Evolutionary conservation across 208 protist species (phyloP).

Genomic region (Leishmania tarentolae): DNA sequence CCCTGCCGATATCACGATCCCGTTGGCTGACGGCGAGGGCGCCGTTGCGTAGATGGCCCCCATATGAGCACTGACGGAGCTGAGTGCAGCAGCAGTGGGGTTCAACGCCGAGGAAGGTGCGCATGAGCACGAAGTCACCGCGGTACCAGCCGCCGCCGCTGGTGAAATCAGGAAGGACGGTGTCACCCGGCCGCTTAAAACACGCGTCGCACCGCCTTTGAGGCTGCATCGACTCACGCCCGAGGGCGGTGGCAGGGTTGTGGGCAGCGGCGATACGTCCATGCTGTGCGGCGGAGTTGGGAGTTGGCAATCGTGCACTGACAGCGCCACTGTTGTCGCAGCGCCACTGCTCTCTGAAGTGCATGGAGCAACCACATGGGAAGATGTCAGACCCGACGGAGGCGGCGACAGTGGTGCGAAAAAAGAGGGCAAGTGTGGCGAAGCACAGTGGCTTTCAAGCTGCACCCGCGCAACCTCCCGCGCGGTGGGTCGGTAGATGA

Average conservation of each 20-base stretch:
- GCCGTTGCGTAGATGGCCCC: slow-evolving; percentile 57
- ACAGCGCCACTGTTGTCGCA: neutral
- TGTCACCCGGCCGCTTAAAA: neutral
- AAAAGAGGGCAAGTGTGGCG: neutral
- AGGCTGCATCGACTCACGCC: neutral
- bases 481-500: slow-evolving; percentile 7
- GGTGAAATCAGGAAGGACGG: neutral
- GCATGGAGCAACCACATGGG: neutral
- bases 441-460: neutral
- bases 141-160: neutral
- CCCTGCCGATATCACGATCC: slow-evolving; percentile 57
- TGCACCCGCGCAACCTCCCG: slow-evolving; percentile 8
- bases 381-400: neutral
- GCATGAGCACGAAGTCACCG: neutral
- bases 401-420: neutral
- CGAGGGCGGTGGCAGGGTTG: neutral
- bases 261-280: slow-evolving; percentile 2
- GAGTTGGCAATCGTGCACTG: neutral
- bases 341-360: neutral
- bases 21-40: slow-evolving; percentile 11
- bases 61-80: slow-evolving; percentile 37
- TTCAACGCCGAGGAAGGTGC: slow-evolving; percentile 22
- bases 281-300: slow-evolving; percentile 5
- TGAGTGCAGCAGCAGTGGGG: slow-evolving; percentile 40
- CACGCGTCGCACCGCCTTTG: neutral